Base-by-base conservation (phyloP, 306 rosid species). In the Oemleria cerasiformis region DNA sequence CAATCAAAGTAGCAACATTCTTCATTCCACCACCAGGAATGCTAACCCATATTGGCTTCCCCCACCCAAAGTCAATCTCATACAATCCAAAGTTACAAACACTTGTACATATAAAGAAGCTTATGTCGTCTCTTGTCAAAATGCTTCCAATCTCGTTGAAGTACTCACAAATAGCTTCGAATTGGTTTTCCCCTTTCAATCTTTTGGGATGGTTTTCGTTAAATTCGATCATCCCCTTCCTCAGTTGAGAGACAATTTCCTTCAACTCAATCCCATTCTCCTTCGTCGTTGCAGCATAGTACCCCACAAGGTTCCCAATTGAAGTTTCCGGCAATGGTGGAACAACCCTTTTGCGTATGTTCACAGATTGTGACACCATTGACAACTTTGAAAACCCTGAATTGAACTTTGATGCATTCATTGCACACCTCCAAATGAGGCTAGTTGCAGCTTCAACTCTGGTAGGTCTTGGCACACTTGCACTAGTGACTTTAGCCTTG, bases 381-480 rank as follows among this genome's bases (percentile, higher is more conserved):
- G 79, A 80, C 50, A 57, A 55, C 15, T 65, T 68, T 41, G 70
- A 39, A 4, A 17, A 13, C 20, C 75, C 79, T 43, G 68, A 67
- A 19, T 45, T 66, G 63, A 64, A 57, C 16, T 47, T 71, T 17
- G 79, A 54, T 0, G 76, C 80, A 9, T 2, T 66, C 75, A 75
- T 73, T 0, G 77, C 64, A 59, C 70, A 83, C 72, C 72, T 83
- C 90, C 85, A 89, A 9, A 89, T 21, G 25, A 89, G 73, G 2
- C 80, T 74, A 3, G 84, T 65, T 13, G 82, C 85, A n/a, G 64
- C 80, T 75, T 84, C 87, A 13, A 77, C 39, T 21, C 82, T 63
- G 3, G 84, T 68, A 6, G 89, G 87, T 7, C 58, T 19, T 9
- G 53, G 39, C 15, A 5, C 44, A 7, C 16, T 14, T 3, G n/a